Evolutionary conservation across 2,329 filamentous ascomycete species (phyloP).

Genomic region (Fusarium penzigii): DNA sequence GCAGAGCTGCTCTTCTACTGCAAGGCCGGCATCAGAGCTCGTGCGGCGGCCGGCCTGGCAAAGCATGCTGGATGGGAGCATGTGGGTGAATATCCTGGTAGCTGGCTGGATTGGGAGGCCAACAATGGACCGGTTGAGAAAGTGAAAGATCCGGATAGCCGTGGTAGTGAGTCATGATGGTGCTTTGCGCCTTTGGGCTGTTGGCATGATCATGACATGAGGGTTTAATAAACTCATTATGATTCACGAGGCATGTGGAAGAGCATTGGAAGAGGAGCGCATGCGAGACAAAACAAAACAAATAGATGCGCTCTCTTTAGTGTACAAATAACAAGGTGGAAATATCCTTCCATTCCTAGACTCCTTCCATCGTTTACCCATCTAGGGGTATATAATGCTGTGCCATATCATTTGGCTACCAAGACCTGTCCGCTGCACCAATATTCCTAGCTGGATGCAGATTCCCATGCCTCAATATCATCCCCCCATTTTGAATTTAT

Average conservation of each 20-base stretch:
- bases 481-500: neutral
- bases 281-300: conserved; percentile 5
- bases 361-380: conserved; percentile 14
- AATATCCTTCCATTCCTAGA: conserved; percentile 9
- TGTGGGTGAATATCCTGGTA: conserved; percentile 72
- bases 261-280: neutral
- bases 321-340: conserved; percentile 21
- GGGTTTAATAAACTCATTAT: neutral
- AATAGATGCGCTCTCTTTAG: conserved; percentile 22
- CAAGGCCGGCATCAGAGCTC: conserved; percentile 83
- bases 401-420: conserved; percentile 15
- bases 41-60: conserved; percentile 76
- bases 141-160: conserved; percentile 11
- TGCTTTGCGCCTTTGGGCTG: conserved; percentile 38
- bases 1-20: conserved; percentile 82
- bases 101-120: conserved; percentile 80
- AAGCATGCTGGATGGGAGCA: conserved; percentile 72
- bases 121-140: conserved; percentile 61
- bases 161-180: conserved; percentile 26
- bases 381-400: neutral
- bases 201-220: conserved; percentile 18
- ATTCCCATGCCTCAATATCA: conserved; percentile 6
- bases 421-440: conserved; percentile 15
- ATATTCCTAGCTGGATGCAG: neutral
- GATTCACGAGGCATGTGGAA: neutral